Conservation (phyloP, 129 eudicot species). For the Centaurea solstitialis region DNA sequence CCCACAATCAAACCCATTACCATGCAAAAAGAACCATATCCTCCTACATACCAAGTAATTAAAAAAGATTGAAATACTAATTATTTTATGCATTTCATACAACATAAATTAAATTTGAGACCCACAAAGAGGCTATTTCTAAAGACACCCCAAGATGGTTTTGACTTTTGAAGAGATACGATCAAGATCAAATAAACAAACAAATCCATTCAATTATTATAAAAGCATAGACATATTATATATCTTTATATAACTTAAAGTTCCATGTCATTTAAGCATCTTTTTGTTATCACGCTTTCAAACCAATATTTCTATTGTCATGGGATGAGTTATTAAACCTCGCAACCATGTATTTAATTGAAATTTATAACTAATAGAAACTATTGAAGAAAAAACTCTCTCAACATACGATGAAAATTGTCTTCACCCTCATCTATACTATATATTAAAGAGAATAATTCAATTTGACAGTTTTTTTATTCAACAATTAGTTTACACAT, state of each 20-base stretch:
- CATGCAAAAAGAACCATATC: slow-evolving; percentile 34
- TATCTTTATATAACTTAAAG: slow-evolving; percentile 27
- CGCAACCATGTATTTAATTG: not conserved
- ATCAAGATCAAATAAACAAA: not conserved
- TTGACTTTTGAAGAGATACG: slow-evolving; percentile 11
- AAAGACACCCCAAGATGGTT: slow-evolving; percentile 41
- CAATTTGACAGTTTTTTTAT: too few relatives aligned
- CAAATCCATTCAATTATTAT: not conserved
- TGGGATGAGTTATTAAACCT: slow-evolving; percentile 2
- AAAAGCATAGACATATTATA: slow-evolving; percentile 15
- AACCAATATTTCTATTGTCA: slow-evolving; percentile 28
- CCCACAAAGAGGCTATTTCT: slow-evolving; percentile 56
- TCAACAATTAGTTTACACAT: too few relatives aligned
- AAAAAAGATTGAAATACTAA: slow-evolving; percentile 13
- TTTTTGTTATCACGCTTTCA: slow-evolving; percentile 25
- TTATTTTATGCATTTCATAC: slow-evolving; percentile 4
- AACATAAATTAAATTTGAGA: slow-evolving; percentile 35
- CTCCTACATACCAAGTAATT: slow-evolving; percentile 20
- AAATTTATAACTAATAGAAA: too few relatives aligned
- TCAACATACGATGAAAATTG: too few relatives aligned
- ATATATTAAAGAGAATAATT: too few relatives aligned
- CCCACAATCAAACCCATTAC: slow-evolving; percentile 69
- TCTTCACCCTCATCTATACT: too few relatives aligned
- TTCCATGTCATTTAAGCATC: not conserved
- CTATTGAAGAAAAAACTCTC: too few relatives aligned